phyloP scores from a whole-genome alignment of 345 rosid species.

The Geranium brycei region DNA sequence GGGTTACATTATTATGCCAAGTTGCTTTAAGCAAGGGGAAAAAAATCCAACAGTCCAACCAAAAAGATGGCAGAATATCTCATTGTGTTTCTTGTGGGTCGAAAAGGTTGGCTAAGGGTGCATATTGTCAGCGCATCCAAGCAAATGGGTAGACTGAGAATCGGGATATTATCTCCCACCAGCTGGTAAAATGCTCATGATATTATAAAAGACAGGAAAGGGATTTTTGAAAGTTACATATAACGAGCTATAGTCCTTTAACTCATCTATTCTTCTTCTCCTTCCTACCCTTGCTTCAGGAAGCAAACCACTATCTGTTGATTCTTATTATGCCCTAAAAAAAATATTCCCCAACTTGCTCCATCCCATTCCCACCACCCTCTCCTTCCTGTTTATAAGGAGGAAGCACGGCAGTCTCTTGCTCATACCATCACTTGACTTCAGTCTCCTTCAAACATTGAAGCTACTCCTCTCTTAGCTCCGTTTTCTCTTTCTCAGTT shows the following conservation, averaged over 20 bases:
- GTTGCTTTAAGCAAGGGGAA: too few relatives aligned
- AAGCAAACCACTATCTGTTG: slow-evolving; percentile 20
- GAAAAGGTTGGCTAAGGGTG: too few relatives aligned
- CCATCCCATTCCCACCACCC: slow-evolving; percentile 14
- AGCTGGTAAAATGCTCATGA: slow-evolving; percentile 17
- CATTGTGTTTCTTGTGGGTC: too few relatives aligned
- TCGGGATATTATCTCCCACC: slow-evolving; percentile 35
- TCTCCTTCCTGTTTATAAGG: slow-evolving; percentile 28
- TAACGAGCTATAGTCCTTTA: slow-evolving; percentile 5
- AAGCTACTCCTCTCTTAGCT: too few relatives aligned
- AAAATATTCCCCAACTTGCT: slow-evolving; percentile 35
- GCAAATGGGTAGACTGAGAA: background rate
- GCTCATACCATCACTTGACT: slow-evolving; percentile 3
- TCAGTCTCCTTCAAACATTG: too few relatives aligned
- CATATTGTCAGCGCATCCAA: too few relatives aligned
- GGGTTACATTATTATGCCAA: too few relatives aligned
- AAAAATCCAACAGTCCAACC: too few relatives aligned
- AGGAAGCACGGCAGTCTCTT: slow-evolving; percentile 23
- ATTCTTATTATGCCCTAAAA: background rate
- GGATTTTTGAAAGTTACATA: slow-evolving; percentile 4
- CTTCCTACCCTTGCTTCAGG: slow-evolving; percentile 11
- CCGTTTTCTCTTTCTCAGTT: too few relatives aligned
- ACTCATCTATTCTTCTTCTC: slow-evolving; percentile 6
- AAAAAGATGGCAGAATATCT: too few relatives aligned
- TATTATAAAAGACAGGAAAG: too few relatives aligned